A percentile compares a stretch with the other conserved stretches of the same genome.
These are phyloP conservation scores for Prototheca wickerhamii DNA, from an alignment of 163 green algal species.

Conservation along the genomic window DNA sequence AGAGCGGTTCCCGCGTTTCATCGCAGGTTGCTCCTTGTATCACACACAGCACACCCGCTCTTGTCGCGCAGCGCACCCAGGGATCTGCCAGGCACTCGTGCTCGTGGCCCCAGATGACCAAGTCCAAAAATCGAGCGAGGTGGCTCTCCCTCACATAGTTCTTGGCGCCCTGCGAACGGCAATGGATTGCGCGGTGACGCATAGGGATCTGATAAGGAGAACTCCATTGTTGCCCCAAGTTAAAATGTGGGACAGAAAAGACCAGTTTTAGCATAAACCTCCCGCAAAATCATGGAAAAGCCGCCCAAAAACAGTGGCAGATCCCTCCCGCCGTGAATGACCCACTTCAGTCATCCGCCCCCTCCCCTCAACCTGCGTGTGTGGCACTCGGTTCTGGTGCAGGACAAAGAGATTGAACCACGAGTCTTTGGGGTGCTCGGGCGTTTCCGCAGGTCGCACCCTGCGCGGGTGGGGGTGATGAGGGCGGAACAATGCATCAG, in stretches of 20 bases:
- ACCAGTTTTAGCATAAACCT: too few relatives aligned
- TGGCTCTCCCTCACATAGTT: constrained; percentile 68
- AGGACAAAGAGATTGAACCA: constrained; percentile 95
- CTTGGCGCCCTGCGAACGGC: constrained; percentile 35
- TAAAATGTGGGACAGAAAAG: too few relatives aligned
- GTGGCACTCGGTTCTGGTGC: constrained; percentile 87
- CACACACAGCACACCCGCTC: neutral
- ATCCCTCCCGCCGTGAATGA: too few relatives aligned
- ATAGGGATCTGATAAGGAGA: too few relatives aligned
- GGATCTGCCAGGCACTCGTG: constrained; percentile 84
- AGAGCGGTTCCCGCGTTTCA: neutral
- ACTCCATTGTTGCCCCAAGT: too few relatives aligned
- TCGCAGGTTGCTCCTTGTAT: neutral
- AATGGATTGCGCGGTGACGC: too few relatives aligned
- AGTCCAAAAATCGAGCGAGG: constrained; percentile 83
- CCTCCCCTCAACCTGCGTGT: constrained; percentile 29
- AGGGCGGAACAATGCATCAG: too few relatives aligned
- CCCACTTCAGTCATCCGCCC: neutral
- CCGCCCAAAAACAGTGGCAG: too few relatives aligned
- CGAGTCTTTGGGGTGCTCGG: constrained; percentile 32
- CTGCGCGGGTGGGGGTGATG: too few relatives aligned
- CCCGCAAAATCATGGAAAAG: too few relatives aligned
- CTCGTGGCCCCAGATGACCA: constrained; percentile 97
- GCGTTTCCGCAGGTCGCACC: constrained; percentile 36
- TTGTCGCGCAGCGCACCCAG: constrained; percentile 28